These are phyloP conservation scores for Coemansia sp. DNA, from an alignment of 192 early-diverging fungal genomes.

Conservation along the genomic window DNA sequence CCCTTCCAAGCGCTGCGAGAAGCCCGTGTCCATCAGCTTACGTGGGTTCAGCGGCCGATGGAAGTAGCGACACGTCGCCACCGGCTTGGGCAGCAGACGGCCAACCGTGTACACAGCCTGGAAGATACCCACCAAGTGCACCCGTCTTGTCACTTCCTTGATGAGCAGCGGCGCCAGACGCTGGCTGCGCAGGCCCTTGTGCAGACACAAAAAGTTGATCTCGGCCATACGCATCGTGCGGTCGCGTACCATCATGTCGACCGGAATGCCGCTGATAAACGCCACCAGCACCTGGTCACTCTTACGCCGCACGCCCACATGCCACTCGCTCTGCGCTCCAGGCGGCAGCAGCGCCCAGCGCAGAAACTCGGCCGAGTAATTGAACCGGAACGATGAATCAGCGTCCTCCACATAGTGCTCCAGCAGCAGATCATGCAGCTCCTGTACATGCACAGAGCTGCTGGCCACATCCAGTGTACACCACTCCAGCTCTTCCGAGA, in stretches of 20 bases:
- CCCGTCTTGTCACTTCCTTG: constrained; percentile 93
- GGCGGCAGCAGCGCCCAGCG: constrained; percentile 96
- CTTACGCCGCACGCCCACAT: constrained; percentile 78
- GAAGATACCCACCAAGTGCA: constrained; percentile 89
- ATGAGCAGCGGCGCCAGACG: constrained; percentile 94
- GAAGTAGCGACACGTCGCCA: constrained; percentile 81
- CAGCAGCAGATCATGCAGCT: constrained; percentile 86
- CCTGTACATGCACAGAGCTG: constrained; percentile 68
- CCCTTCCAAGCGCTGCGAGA: constrained; percentile 69
- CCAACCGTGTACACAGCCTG: constrained; percentile 98
- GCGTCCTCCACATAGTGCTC: constrained; percentile 98
- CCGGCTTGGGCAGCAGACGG: constrained; percentile 82
- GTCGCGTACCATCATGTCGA: constrained; percentile 67
- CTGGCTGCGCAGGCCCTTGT: constrained; percentile 93
- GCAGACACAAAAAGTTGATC: constrained; percentile 97
- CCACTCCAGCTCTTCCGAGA: constrained; percentile 94
- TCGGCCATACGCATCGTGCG: constrained; percentile 74
- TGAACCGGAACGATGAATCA: constrained; percentile 94
- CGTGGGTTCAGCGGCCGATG: constrained; percentile 93
- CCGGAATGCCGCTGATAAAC: constrained; percentile 94
- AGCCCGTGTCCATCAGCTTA: constrained; percentile 91
- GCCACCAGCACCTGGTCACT: constrained; percentile 81
- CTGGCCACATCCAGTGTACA: constrained; percentile 67
- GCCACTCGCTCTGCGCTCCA: constrained; percentile 85
- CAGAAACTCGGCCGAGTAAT: constrained; percentile 89